These are phyloP conservation scores for Echinochloa phyllopogon DNA, from an alignment of 176 grass and related monocot genomes.

Conservation along the genomic window DNA sequence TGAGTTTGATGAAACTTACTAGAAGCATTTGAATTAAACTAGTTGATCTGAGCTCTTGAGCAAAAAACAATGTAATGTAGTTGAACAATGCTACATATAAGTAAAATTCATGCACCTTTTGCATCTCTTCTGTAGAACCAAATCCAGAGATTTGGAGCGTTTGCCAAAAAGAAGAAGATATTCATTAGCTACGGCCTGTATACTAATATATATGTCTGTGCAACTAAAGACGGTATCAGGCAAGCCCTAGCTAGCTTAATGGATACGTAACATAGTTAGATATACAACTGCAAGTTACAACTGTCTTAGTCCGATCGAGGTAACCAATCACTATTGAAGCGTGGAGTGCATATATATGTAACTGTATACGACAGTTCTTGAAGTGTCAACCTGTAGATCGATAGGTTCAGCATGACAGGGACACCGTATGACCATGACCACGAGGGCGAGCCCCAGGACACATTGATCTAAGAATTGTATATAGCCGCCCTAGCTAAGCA, in stretches of 20 bases:
- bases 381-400: conserved; percentile 7
- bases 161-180: not conserved
- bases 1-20: not conserved
- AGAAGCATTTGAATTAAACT: not conserved
- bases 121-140: not conserved
- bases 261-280: not conserved
- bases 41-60: too few relatives aligned
- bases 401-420: conserved; percentile 14
- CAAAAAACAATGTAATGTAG: too few relatives aligned
- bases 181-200: not conserved
- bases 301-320: not conserved
- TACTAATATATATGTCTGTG: not conserved
- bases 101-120: not conserved
- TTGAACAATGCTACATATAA: too few relatives aligned
- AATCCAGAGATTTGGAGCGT: not conserved
- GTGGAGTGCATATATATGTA: not conserved
- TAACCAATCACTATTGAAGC: not conserved
- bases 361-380: conserved; percentile 1
- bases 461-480: conserved; percentile 11
- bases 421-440: not conserved
- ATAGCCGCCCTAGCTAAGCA: conserved; percentile 39
- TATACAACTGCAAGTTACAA: not conserved
- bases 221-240: not conserved
- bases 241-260: not conserved
- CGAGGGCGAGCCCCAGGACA: not conserved